Evolutionary conservation across 495 filamentous ascomycete species (phyloP).

Genomic region (Diplogelasinospora grovesii): DNA sequence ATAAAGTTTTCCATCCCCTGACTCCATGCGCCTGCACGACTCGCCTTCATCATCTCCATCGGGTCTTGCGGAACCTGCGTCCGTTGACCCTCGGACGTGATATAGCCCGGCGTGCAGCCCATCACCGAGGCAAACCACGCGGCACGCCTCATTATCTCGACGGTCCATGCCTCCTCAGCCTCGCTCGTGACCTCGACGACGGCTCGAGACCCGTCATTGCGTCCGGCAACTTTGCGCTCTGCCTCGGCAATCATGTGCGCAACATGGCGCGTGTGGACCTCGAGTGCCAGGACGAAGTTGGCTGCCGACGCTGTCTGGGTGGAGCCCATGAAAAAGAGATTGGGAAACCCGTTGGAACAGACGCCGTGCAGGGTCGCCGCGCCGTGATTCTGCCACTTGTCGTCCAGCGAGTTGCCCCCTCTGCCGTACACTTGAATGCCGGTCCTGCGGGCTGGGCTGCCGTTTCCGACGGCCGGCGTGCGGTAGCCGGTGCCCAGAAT

Average conservation of each 20-base stretch:
- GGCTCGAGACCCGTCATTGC: slow-evolving; percentile 14
- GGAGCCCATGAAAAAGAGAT: slow-evolving; percentile 42
- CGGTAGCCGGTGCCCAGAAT: slow-evolving; percentile 45
- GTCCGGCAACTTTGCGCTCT: slow-evolving; percentile 25
- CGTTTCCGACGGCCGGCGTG: slow-evolving; percentile 21
- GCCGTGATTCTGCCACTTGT: slow-evolving; percentile 34
- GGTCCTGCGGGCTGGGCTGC: slow-evolving; percentile 25
- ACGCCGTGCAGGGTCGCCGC: slow-evolving; percentile 45
- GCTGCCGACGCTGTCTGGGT: slow-evolving; percentile 32
- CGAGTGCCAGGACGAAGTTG: slow-evolving; percentile 39
- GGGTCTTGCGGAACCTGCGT: slow-evolving; percentile 11
- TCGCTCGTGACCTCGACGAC: slow-evolving; percentile 36
- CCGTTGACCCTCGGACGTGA: slow-evolving; percentile 41
- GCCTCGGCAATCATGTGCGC: slow-evolving; percentile 42
- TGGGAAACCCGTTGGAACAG: slow-evolving; percentile 41
- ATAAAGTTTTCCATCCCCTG: slow-evolving; percentile 23
- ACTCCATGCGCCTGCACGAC: slow-evolving; percentile 10
- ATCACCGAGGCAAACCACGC: slow-evolving; percentile 29
- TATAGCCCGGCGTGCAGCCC: slow-evolving; percentile 53
- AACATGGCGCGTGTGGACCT: slow-evolving; percentile 31
- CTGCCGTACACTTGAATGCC: slow-evolving; percentile 37
- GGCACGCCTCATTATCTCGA: slow-evolving; percentile 34
- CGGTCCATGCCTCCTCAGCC: slow-evolving; percentile 43
- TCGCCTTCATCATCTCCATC: slow-evolving; percentile 26
- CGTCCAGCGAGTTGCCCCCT: slow-evolving; percentile 32